These are phyloP conservation scores for Penicillium mononematosum DNA, from an alignment of 495 filamentous ascomycete species.

Conservation along the genomic window DNA sequence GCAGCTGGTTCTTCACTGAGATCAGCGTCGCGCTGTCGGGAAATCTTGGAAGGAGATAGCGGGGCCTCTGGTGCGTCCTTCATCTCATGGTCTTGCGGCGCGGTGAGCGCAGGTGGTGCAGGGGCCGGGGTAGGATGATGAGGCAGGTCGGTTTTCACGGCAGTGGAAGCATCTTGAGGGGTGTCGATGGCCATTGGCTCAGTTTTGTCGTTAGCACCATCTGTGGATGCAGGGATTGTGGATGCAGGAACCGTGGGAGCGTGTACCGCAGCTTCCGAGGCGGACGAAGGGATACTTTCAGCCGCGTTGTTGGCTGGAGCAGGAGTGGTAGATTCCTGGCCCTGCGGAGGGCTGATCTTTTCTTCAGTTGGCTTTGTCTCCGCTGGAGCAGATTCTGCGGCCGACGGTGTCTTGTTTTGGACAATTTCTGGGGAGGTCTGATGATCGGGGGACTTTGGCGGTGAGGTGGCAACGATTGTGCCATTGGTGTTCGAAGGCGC, in stretches of 20 bases:
- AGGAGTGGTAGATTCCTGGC: background rate
- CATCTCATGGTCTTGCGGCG: constrained; percentile 42
- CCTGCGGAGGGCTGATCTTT: background rate
- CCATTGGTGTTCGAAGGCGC: constrained; percentile 33
- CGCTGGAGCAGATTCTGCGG: constrained; percentile 11
- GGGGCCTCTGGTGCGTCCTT: constrained; percentile 40
- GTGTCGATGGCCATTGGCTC: constrained; percentile 25
- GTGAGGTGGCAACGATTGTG: constrained; percentile 29
- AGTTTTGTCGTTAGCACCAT: constrained; percentile 9
- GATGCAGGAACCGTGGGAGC: constrained; percentile 3
- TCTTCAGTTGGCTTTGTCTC: constrained; percentile 15
- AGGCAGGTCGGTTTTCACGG: constrained; percentile 36
- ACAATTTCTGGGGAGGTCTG: constrained; percentile 11
- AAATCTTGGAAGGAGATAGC: constrained; percentile 53
- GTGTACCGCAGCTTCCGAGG: constrained; percentile 3
- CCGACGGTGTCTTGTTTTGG: constrained; percentile 1
- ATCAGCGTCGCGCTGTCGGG: constrained; percentile 70
- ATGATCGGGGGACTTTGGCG: constrained; percentile 36
- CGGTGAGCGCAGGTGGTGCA: constrained; percentile 15
- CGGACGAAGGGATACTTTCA: background rate
- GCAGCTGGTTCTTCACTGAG: constrained; percentile 69
- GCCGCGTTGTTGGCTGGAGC: background rate
- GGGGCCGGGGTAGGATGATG: constrained; percentile 32
- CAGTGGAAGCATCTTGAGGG: constrained; percentile 12
- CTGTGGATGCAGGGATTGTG: constrained; percentile 9